Evolutionary conservation across 148 eudicot genomes (phyloP).

Genomic region (Limonium bicolor): DNA sequence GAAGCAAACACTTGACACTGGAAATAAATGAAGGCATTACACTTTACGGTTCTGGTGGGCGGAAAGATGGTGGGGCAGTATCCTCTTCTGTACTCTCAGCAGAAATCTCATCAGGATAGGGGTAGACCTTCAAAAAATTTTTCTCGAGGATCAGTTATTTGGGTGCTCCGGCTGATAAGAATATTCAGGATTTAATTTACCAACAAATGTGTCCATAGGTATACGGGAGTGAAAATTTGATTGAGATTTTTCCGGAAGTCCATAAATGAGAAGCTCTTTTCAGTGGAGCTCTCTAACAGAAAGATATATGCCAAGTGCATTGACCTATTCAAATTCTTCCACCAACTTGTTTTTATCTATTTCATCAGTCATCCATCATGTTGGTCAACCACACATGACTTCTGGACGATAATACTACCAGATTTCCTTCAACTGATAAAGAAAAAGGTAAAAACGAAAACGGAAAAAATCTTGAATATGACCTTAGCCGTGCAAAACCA

Average conservation of each 20-base stretch:
- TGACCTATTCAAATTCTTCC: no score
- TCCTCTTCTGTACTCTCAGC: conserved; percentile 12
- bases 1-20: not conserved
- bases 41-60: conserved; percentile 19
- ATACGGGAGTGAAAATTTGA: not conserved
- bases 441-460: not conserved
- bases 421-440: no score
- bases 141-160: not conserved
- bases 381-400: no score
- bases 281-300: no score
- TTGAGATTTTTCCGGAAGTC: not conserved
- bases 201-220: not conserved
- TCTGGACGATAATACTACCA: no score
- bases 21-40: conserved; percentile 17
- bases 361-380: no score
- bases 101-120: conserved; percentile 31
- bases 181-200: not conserved
- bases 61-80: conserved; percentile 17
- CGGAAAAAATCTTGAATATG: not conserved
- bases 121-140: conserved; percentile 37
- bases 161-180: not conserved
- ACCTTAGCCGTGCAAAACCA: not conserved
- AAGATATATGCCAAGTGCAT: no score
- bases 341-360: no score
- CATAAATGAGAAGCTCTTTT: not conserved